Evolutionary conservation across 768 basidiomycete genomes (phyloP), one percentile per base, ranked within the genome.

Genomic region (Mrakia frigida): DNA sequence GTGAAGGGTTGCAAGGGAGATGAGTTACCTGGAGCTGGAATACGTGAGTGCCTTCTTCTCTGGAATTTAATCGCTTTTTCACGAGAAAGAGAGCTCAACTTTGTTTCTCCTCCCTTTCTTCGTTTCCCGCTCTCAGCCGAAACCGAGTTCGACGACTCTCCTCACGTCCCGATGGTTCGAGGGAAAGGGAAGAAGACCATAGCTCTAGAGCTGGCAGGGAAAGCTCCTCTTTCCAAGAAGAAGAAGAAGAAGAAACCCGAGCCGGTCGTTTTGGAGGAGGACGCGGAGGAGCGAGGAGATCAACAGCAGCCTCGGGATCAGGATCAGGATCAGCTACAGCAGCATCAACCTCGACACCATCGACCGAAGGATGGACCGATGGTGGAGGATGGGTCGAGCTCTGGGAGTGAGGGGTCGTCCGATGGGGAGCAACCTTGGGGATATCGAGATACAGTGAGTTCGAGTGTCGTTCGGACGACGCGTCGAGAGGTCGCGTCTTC

Each of bases 1-100:
- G 83, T 83, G 76, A 84, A 84, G 78, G 82, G 83, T 2, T 84
- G 84, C 52, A 74, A 43, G 23, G 72, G 65, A n/a, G 56, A 68
- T 6, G 73, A 73, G 23, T 21, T 56, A 2, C 35, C 75, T 23
- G 60, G 50, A 3, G 70, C 70, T n/a, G 75, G 75, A 5, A n/a
- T 67, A 4, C 70, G 75, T 76, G 69, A 60, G 75, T 75, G 9
- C 11, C 18, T 16, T 6, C 52, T 18, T 46, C 43, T 46, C 43
- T 46, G 7, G 9, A 9, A 46, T 46, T 21, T 53, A 2, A 23
- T n/a, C 21, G 18, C 52, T 53, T 7, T 11, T n/a, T 43, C 43
- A 14, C 11, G 43, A 14, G 10, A 53, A 53, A 18, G 7, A n/a
- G 7, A 56, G 56, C 56, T 25, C 23, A 25, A 1, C 50, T 16